A percentile compares a stretch with the other conserved stretches of the same genome.
These are phyloP conservation scores for Solanum corneliomulleri DNA, from an alignment of 257 asterid species.

Conservation along the genomic window DNA sequence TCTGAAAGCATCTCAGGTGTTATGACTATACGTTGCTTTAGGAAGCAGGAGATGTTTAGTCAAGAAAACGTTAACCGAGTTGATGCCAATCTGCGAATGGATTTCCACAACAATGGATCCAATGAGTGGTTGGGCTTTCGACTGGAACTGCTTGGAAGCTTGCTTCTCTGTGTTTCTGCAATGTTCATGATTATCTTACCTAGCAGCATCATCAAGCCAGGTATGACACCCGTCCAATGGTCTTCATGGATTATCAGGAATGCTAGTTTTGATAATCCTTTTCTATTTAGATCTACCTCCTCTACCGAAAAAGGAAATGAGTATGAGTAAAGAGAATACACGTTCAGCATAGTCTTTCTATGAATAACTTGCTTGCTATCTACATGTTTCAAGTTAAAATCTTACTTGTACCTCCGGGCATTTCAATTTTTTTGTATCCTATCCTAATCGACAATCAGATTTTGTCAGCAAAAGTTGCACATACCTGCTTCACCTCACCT, in stretches of 20 bases:
- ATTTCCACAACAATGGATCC: slow-evolving; percentile 83
- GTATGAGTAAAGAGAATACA: neutral
- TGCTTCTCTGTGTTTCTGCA: slow-evolving; percentile 74
- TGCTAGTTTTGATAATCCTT: neutral
- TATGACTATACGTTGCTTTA: slow-evolving; percentile 80
- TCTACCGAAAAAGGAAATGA: neutral
- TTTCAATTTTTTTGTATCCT: neutral
- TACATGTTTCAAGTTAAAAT: neutral
- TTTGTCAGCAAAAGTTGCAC: neutral
- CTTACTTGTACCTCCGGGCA: neutral
- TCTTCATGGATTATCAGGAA: neutral
- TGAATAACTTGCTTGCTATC: neutral
- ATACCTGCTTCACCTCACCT: neutral
- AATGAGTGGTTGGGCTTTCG: slow-evolving; percentile 98
- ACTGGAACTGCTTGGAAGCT: slow-evolving; percentile 67
- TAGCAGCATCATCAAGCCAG: slow-evolving; percentile 89
- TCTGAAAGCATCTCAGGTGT: slow-evolving; percentile 95
- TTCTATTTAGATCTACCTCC: neutral
- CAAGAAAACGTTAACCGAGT: slow-evolving; percentile 69
- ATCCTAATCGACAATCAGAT: neutral
- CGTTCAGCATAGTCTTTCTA: neutral
- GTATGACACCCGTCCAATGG: slow-evolving; percentile 14
- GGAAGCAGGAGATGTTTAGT: slow-evolving; percentile 62
- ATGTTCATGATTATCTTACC: slow-evolving; percentile 78
- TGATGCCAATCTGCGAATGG: slow-evolving; percentile 72